Evolutionary conservation across 2,329 filamentous ascomycete genomes (phyloP).

Genomic region (Pseudogymnoascus sp.): DNA sequence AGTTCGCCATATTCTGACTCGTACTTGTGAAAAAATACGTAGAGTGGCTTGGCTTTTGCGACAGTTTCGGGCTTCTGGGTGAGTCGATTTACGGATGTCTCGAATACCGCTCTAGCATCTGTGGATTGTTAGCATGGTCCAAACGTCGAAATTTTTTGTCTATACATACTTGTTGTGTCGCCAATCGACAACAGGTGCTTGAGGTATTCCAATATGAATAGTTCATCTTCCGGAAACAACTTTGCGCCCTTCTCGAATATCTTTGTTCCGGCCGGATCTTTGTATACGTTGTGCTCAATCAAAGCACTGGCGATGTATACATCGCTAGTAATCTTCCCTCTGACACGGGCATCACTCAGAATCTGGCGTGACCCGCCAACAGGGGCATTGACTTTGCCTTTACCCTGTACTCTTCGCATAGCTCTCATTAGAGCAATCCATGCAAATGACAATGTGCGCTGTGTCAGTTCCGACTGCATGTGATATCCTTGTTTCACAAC

Average conservation of each 20-base stretch:
- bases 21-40: conserved; percentile 88
- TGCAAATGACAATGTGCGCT: conserved; percentile 79
- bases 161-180: conserved; percentile 77
- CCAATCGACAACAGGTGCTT: conserved; percentile 90
- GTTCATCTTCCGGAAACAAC: conserved; percentile 87
- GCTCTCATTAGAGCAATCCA: conserved; percentile 94
- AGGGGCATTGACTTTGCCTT: conserved; percentile 45
- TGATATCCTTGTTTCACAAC: conserved; percentile 60
- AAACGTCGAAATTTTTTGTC: not conserved
- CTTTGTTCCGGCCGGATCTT: conserved; percentile 83
- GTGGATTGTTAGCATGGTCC: conserved; percentile 18
- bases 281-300: conserved; percentile 93
- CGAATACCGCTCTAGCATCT: conserved; percentile 95
- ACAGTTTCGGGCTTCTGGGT: conserved; percentile 68
- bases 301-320: conserved; percentile 90
- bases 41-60: conserved; percentile 74
- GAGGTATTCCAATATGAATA: conserved; percentile 90
- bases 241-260: conserved; percentile 94
- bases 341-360: conserved; percentile 80
- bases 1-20: conserved; percentile 93
- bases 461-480: conserved; percentile 67
- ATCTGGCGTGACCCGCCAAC: conserved; percentile 69
- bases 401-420: conserved; percentile 89
- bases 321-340: conserved; percentile 84
- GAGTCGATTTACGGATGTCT: conserved; percentile 81